Evolutionary conservation across 2,329 filamentous ascomycete genomes (phyloP).

Genomic region (Xylaria sp.): DNA sequence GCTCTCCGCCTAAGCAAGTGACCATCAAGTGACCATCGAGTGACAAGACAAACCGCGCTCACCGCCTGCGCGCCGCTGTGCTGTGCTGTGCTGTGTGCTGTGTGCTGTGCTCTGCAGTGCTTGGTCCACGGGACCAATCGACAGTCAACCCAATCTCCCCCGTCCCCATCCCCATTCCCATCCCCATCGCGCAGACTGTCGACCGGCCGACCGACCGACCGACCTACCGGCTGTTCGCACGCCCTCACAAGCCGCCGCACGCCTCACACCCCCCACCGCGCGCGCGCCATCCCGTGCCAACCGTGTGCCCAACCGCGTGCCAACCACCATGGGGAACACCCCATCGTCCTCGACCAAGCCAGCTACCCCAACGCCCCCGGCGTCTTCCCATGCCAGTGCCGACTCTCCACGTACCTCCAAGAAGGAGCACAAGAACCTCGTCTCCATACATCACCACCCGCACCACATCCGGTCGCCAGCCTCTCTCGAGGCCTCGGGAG

Average conservation of each 20-base stretch:
- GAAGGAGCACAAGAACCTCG: slow-evolving; percentile 63
- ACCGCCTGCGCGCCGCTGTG: slow-evolving; percentile 28
- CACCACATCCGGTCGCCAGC: slow-evolving; percentile 61
- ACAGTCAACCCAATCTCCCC: slow-evolving; percentile 14
- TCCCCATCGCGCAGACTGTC: slow-evolving; percentile 5
- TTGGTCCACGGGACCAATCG: slow-evolving; percentile 35
- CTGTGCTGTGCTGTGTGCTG: background rate
- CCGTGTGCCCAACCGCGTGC: slow-evolving; percentile 5
- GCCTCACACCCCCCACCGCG: slow-evolving; percentile 30
- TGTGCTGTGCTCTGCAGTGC: background rate
- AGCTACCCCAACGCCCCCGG: slow-evolving; percentile 49
- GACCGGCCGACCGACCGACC: background rate
- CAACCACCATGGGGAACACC: slow-evolving; percentile 57
- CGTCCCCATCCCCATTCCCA: background rate
- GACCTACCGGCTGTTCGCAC: slow-evolving; percentile 24
- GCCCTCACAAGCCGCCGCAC: slow-evolving; percentile 33
- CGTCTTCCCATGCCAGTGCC: slow-evolving; percentile 40
- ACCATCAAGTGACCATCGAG: no score
- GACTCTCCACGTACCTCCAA: slow-evolving; percentile 53
- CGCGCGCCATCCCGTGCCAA: slow-evolving; percentile 35
- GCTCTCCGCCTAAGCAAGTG: background rate
- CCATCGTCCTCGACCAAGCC: slow-evolving; percentile 51
- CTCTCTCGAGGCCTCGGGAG: slow-evolving; percentile 70
- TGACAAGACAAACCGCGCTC: slow-evolving; percentile 20
- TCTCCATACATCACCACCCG: slow-evolving; percentile 65